Percentiles rank a stretch among this genome's conserved stretches.
These are phyloP conservation scores for Phytophthora chlamydospora DNA, from an alignment of 352 stramenopile genomes.

Conservation along the genomic window DNA sequence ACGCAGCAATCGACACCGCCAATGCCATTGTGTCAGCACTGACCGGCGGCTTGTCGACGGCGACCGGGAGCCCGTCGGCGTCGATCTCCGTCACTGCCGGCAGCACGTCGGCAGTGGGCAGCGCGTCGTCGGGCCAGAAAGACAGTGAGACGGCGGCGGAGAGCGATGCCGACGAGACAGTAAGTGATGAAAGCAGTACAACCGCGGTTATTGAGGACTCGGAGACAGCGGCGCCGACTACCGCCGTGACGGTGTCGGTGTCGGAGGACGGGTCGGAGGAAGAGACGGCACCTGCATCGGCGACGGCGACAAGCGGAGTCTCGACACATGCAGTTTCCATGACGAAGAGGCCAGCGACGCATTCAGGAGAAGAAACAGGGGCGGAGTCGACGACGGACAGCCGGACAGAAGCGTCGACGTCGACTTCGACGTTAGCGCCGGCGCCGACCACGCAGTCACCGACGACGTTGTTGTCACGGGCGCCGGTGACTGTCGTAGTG, in stretches of 20 bases:
- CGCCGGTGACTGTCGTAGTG: not conserved
- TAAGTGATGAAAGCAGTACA: slow-evolving; percentile 6
- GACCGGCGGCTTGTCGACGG: not conserved
- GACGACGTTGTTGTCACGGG: not conserved
- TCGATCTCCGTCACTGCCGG: slow-evolving; percentile 17
- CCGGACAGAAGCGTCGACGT: not conserved
- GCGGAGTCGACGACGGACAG: slow-evolving; percentile 14
- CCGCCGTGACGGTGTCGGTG: not conserved
- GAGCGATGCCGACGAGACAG: not conserved
- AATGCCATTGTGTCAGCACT: slow-evolving; percentile 7
- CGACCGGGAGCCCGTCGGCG: slow-evolving; percentile 2
- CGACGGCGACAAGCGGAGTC: not conserved
- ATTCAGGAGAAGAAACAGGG: slow-evolving; percentile 12
- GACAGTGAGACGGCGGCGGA: not conserved
- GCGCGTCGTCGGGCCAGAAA: slow-evolving; percentile 4
- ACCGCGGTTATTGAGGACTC: slow-evolving; percentile 3
- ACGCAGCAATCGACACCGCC: slow-evolving; percentile 10
- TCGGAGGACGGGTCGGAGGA: not conserved
- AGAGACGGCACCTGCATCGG: not conserved
- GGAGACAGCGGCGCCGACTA: not conserved
- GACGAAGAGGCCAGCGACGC: slow-evolving; percentile 10
- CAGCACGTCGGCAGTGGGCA: not conserved
- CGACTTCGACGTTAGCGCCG: slow-evolving; percentile 22
- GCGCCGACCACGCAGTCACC: slow-evolving; percentile 6
- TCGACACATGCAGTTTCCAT: slow-evolving; percentile 5